A percentile compares a stretch with the other conserved stretches of the same genome.
phyloP scores from a whole-genome alignment of 106 monocot species.

The Acorus calamus region DNA sequence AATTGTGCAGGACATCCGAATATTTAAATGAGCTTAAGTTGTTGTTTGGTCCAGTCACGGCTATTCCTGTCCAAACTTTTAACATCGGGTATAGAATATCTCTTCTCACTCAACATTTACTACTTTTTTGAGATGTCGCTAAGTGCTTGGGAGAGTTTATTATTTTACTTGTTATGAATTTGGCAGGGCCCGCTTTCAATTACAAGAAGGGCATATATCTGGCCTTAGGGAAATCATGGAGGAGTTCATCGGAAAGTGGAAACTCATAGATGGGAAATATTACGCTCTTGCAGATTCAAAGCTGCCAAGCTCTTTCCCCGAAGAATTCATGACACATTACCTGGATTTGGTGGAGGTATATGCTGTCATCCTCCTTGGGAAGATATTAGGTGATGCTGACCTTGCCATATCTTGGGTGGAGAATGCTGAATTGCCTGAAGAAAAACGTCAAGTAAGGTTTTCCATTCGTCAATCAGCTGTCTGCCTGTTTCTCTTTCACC shows the following conservation, averaged over 20 bases:
- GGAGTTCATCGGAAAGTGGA: conserved; percentile 65
- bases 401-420: conserved; percentile 75
- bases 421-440: conserved; percentile 50
- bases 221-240: conserved; percentile 49
- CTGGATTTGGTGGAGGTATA: conserved; percentile 60
- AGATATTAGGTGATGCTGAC: conserved; percentile 22
- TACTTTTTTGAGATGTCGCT: background rate
- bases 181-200: conserved; percentile 60
- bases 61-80: conserved; percentile 56
- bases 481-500: too few species aligned
- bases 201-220: conserved; percentile 45
- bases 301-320: conserved; percentile 1
- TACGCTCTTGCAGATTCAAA: conserved; percentile 29
- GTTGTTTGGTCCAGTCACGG: conserved; percentile 57
- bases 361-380: conserved; percentile 48
- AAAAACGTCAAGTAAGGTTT: conserved; percentile 47
- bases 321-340: conserved; percentile 20
- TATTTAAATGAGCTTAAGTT: conserved; percentile 44
- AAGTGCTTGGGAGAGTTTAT: background rate
- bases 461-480: background rate
- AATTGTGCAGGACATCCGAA: conserved; percentile 51
- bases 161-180: background rate
- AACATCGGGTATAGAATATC: conserved; percentile 47
- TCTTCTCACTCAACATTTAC: background rate
- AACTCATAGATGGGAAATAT: conserved; percentile 30